These are phyloP conservation scores for California macrophylla DNA, from an alignment of 441 rosid species.

Conservation along the genomic window DNA sequence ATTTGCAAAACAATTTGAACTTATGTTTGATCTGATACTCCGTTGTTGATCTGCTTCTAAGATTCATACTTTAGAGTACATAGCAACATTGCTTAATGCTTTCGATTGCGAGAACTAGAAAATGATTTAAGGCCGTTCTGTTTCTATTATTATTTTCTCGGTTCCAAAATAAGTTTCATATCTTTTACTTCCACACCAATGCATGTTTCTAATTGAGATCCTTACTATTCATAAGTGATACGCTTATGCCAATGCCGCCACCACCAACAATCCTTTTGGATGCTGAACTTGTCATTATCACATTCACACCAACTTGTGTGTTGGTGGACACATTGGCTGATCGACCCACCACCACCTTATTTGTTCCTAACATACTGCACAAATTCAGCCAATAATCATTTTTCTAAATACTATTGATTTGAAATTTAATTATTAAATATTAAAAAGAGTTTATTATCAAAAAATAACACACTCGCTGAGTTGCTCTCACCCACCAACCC, in stretches of 20 bases:
- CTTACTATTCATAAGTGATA: no score
- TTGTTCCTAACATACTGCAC: neutral
- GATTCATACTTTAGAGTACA: neutral
- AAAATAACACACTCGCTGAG: neutral
- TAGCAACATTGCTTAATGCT: neutral
- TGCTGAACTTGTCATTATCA: neutral
- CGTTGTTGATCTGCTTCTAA: neutral
- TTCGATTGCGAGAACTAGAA: neutral
- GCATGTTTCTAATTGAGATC: no score
- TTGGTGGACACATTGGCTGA: neutral
- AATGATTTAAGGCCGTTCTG: no score
- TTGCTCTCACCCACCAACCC: neutral
- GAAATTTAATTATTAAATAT: no score
- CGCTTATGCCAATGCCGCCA: no score
- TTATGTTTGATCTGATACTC: neutral
- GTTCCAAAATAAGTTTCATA: no score
- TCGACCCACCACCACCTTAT: neutral
- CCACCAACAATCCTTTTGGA: neutral
- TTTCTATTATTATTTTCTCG: no score
- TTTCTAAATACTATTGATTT: no score
- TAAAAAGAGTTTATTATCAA: no score
- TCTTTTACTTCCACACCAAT: no score
- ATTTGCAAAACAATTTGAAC: neutral
- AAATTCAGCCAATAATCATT: no score
- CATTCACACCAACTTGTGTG: neutral